A percentile compares a stretch with the other conserved stretches of the same genome.
phyloP scores from a whole-genome alignment of 2,329 filamentous ascomycete species.

The Apiospora phragmitis region DNA sequence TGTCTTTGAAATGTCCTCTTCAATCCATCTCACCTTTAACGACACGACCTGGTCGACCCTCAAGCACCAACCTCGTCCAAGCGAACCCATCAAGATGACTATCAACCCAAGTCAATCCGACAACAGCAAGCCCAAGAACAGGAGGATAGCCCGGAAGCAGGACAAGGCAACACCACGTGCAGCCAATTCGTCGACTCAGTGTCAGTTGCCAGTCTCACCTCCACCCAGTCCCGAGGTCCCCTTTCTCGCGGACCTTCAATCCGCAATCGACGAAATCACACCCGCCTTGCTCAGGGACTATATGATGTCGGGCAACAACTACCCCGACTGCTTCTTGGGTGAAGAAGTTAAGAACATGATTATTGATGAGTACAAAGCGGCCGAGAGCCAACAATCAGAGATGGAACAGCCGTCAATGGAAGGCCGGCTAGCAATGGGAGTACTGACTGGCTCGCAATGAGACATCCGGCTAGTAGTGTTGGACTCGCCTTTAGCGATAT shows the following conservation, averaged over 20 bases:
- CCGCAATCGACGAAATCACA: neutral
- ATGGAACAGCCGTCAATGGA: neutral
- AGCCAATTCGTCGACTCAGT: neutral
- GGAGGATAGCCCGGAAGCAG: neutral
- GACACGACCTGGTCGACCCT: neutral
- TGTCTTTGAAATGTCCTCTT: neutral
- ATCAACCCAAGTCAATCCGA: neutral
- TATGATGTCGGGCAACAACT: neutral
- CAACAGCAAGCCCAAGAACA: neutral
- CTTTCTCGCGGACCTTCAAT: neutral
- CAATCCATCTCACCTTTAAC: neutral
- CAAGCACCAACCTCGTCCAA: too few species aligned
- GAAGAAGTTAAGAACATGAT: neutral
- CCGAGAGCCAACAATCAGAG: neutral
- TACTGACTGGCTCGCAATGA: neutral
- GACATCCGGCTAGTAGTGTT: neutral
- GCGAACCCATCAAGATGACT: neutral
- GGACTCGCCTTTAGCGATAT: neutral
- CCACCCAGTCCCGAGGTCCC: neutral
- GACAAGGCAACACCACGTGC: neutral
- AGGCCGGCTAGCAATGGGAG: too few species aligned
- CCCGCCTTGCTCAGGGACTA: neutral
- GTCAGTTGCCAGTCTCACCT: neutral
- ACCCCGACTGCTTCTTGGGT: neutral
- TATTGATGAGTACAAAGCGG: neutral